Evolutionary conservation across 2,329 filamentous ascomycete species (phyloP).

Genomic region (Cercospora janseana): DNA sequence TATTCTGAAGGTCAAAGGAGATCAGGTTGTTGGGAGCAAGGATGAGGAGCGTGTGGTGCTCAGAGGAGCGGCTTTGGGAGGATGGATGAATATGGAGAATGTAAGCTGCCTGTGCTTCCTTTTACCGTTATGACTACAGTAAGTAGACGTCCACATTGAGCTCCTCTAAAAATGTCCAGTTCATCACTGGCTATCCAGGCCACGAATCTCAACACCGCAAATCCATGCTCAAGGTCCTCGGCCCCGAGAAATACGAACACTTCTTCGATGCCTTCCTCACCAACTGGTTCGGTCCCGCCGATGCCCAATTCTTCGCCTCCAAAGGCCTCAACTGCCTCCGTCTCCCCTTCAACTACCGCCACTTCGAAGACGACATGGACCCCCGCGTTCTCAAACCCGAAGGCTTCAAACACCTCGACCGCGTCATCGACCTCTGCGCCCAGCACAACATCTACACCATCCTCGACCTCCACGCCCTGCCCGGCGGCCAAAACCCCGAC

Average conservation of each 20-base stretch:
- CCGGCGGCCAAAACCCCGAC: constrained; percentile 52
- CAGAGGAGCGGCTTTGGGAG: constrained; percentile 48
- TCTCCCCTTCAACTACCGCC: constrained; percentile 61
- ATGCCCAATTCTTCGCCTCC: constrained; percentile 58
- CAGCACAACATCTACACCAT: constrained; percentile 52
- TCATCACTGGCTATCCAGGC: constrained; percentile 62
- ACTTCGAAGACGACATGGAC: constrained; percentile 54
- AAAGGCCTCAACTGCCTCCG: constrained; percentile 59
- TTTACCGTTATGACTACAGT: too few relatives aligned
- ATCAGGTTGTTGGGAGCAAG: constrained; percentile 46
- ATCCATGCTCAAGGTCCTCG: constrained; percentile 54
- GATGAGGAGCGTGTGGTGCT: constrained; percentile 49
- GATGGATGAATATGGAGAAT: constrained; percentile 44
- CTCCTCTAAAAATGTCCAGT: constrained; percentile 48
- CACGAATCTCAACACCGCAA: constrained; percentile 58
- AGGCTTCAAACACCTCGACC: constrained; percentile 53
- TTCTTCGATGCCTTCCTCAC: constrained; percentile 59
- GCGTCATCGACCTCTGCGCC: constrained; percentile 50
- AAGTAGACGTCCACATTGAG: too few relatives aligned
- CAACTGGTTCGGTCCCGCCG: constrained; percentile 59
- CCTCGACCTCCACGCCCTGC: constrained; percentile 51
- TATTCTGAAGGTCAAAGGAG: constrained; percentile 39
- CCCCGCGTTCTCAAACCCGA: constrained; percentile 47
- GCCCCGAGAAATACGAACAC: constrained; percentile 57
- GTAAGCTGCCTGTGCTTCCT: constrained; percentile 24